phyloP scores from a whole-genome alignment of 352 stramenopile species.

The Pythium grandisporangium region DNA sequence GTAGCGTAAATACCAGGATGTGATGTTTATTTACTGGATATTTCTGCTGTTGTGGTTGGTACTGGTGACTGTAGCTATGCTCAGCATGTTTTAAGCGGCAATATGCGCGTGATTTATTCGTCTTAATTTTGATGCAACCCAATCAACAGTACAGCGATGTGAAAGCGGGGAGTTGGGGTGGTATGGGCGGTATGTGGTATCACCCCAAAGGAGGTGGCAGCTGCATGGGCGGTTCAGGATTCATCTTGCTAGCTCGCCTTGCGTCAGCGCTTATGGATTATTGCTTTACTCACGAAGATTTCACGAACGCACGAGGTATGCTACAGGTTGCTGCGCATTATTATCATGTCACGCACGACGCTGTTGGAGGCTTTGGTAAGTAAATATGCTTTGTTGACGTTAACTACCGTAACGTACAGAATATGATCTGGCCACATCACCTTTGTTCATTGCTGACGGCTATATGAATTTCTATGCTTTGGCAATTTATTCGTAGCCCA shows the following conservation, averaged over 20 bases:
- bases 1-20: no score
- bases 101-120: constrained; percentile 71
- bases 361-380: constrained; percentile 62
- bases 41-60: constrained; percentile 4
- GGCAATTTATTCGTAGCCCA: constrained; percentile 25
- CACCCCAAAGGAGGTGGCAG: constrained; percentile 77
- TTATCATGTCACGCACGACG: constrained; percentile 74
- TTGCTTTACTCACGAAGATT: constrained; percentile 69
- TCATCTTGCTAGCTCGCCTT: constrained; percentile 46
- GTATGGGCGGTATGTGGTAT: constrained; percentile 42
- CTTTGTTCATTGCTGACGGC: neutral
- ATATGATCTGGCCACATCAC: no score
- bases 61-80: no score
- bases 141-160: constrained; percentile 64
- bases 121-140: constrained; percentile 82
- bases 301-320: constrained; percentile 68
- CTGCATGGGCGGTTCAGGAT: constrained; percentile 62
- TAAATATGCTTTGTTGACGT: no score
- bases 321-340: constrained; percentile 75
- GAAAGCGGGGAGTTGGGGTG: constrained; percentile 12
- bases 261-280: constrained; percentile 62
- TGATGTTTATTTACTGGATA: neutral
- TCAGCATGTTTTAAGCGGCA: constrained; percentile 53
- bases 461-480: neutral
- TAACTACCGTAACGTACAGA: no score